Evolutionary conservation across 176 grass and related monocot species (phyloP).

Genomic region (Raddia guianensis): DNA sequence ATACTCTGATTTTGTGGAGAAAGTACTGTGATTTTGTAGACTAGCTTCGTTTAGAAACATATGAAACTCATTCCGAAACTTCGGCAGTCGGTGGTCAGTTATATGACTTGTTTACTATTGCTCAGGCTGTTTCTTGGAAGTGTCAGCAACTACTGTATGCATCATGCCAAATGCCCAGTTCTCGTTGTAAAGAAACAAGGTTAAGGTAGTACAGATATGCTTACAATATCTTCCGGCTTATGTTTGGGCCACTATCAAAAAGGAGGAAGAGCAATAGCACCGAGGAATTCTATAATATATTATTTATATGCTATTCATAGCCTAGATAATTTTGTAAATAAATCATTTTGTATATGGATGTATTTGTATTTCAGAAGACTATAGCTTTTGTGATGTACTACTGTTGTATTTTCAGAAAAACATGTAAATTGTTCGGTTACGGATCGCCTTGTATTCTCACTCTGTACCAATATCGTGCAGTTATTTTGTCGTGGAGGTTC

Average conservation of each 20-base stretch:
- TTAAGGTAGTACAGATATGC: not conserved
- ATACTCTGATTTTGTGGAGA: no score
- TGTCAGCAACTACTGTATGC: constrained; percentile 57
- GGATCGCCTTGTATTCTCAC: no score
- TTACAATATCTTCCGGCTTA: not conserved
- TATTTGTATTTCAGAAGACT: not conserved
- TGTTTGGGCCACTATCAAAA: not conserved
- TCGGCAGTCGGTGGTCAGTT: not conserved
- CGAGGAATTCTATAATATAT: not conserved
- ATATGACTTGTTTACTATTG: not conserved
- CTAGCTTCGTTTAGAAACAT: not conserved
- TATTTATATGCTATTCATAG: not conserved
- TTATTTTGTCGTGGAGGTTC: no score
- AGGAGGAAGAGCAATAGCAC: not conserved
- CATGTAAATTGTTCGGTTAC: not conserved
- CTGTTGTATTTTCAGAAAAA: no score
- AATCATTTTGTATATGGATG: not conserved
- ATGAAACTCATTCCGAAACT: not conserved
- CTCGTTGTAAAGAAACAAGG: constrained; percentile 50
- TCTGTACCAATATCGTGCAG: no score
- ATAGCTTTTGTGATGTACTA: not conserved
- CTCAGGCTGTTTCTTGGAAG: constrained; percentile 47
- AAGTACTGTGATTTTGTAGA: not conserved
- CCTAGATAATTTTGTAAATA: constrained; percentile 1
- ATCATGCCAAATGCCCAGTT: constrained; percentile 48